Evolutionary conservation across 305 asterid genomes (phyloP).

Genomic region (Fraxinus velutina): DNA sequence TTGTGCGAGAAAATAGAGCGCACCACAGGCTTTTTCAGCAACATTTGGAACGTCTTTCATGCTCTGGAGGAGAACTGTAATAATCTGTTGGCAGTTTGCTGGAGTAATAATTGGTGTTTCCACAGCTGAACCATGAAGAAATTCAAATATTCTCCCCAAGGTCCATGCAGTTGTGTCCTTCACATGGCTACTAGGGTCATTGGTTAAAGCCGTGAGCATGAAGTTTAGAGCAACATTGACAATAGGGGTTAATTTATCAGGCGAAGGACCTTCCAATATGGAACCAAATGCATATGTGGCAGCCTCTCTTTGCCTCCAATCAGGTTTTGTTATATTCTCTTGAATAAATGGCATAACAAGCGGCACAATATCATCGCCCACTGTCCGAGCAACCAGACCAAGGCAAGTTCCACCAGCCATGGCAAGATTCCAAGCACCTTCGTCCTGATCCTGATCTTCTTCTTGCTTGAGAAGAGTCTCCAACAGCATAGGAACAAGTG

Average conservation of each 20-base stretch:
- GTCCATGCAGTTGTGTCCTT: constrained; percentile 98
- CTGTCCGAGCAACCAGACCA: constrained; percentile 84
- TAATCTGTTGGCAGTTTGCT: constrained; percentile 67
- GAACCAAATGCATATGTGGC: constrained; percentile 97
- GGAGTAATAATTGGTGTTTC: constrained; percentile 72
- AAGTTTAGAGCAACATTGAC: constrained; percentile 76
- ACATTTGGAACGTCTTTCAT: constrained; percentile 87
- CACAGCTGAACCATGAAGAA: constrained; percentile 72
- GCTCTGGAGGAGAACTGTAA: constrained; percentile 74
- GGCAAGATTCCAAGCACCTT: constrained; percentile 94
- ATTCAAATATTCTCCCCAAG: constrained; percentile 83
- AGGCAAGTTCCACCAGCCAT: constrained; percentile 99
- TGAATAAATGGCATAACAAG: constrained; percentile 86
- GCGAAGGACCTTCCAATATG: constrained; percentile 91
- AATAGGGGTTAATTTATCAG: constrained; percentile 66
- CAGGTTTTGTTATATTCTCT: constrained; percentile 66
- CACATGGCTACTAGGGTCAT: constrained; percentile 78
- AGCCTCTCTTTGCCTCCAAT: constrained; percentile 92
- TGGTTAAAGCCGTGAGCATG: constrained; percentile 79
- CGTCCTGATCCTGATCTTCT: constrained; percentile 92
- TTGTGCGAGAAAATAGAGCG: constrained; percentile 87
- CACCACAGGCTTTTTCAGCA: constrained; percentile 93
- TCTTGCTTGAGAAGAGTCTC: constrained; percentile 94
- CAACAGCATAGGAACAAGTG: constrained; percentile 74
- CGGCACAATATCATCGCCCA: constrained; percentile 87